phyloP scores from a whole-genome alignment of 495 filamentous ascomycete genomes.

The Paragyromitra xinjiangensis region DNA sequence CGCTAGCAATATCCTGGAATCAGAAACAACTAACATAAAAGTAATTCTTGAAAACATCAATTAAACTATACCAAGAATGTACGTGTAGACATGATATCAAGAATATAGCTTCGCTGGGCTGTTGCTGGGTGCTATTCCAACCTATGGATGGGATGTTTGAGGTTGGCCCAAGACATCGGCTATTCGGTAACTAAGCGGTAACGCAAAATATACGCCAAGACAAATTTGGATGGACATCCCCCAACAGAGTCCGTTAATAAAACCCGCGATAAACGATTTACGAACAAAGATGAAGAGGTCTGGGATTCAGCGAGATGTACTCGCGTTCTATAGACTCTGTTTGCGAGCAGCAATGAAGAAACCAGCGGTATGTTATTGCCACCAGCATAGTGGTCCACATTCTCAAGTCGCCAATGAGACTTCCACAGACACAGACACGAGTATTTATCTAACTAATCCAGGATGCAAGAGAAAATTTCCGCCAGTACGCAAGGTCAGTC shows the following conservation, averaged over 20 bases:
- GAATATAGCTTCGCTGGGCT: neutral
- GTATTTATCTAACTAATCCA: conserved; percentile 38
- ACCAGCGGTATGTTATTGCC: conserved; percentile 68
- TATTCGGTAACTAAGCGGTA: neutral
- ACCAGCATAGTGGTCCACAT: neutral
- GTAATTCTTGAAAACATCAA: neutral
- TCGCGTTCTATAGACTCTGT: conserved; percentile 85
- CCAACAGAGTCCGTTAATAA: conserved; percentile 14
- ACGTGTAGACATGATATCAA: conserved; percentile 55
- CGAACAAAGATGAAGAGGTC: conserved; percentile 68
- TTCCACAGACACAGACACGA: conserved; percentile 7
- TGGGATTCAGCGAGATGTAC: conserved; percentile 89
- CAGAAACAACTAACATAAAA: conserved; percentile 21
- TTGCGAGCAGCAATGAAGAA: conserved; percentile 83
- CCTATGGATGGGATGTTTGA: neutral
- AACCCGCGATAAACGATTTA: conserved; percentile 13
- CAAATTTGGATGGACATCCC: conserved; percentile 21
- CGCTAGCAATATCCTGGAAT: conserved; percentile 53
- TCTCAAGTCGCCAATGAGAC: neutral
- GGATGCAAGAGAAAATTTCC: conserved; percentile 56
- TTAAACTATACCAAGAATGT: conserved; percentile 59
- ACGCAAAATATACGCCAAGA: conserved; percentile 32
- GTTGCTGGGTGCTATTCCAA: conserved; percentile 2
- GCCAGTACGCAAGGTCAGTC: conserved; percentile 58
- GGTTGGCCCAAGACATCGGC: conserved; percentile 17